These are phyloP conservation scores for Neocatenulostroma microsporum DNA, from an alignment of 2,329 filamentous ascomycete species.

Conservation along the genomic window DNA sequence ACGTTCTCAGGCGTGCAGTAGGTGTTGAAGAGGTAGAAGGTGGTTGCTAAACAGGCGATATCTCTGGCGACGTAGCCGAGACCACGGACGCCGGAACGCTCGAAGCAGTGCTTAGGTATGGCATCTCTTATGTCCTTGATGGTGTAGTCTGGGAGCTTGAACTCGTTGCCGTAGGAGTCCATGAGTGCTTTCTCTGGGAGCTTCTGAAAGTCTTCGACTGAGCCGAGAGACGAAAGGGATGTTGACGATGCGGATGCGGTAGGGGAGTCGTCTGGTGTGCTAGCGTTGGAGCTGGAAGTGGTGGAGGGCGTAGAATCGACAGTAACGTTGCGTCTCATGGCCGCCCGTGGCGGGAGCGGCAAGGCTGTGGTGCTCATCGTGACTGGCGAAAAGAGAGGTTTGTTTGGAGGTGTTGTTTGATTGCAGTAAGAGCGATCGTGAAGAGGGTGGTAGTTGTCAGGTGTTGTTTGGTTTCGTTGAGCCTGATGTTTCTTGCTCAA, in stretches of 20 bases:
- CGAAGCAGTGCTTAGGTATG: slow-evolving; percentile 94
- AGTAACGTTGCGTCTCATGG: slow-evolving; percentile 40
- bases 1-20: slow-evolving; percentile 80
- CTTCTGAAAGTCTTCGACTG: slow-evolving; percentile 49
- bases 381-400: slow-evolving; percentile 1
- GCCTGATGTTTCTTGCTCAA: not conserved
- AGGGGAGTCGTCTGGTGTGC: slow-evolving; percentile 53
- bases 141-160: slow-evolving; percentile 87
- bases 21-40: slow-evolving; percentile 83
- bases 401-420: not conserved
- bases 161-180: slow-evolving; percentile 92
- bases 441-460: too few species aligned
- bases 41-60: slow-evolving; percentile 59
- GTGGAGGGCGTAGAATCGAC: slow-evolving; percentile 48
- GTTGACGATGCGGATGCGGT: slow-evolving; percentile 68
- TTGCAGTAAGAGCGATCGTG: too few species aligned
- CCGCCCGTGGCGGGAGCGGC: slow-evolving; percentile 40
- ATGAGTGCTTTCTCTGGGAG: slow-evolving; percentile 57
- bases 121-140: slow-evolving; percentile 97
- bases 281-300: slow-evolving; percentile 45
- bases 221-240: slow-evolving; percentile 82
- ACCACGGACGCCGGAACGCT: slow-evolving; percentile 70
- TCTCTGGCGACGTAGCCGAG: slow-evolving; percentile 81
- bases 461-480: too few species aligned
- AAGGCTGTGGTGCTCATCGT: slow-evolving; percentile 46